phyloP scores from a whole-genome alignment of 2,329 filamentous ascomycete species.

The Colletotrichum tofieldiae region DNA sequence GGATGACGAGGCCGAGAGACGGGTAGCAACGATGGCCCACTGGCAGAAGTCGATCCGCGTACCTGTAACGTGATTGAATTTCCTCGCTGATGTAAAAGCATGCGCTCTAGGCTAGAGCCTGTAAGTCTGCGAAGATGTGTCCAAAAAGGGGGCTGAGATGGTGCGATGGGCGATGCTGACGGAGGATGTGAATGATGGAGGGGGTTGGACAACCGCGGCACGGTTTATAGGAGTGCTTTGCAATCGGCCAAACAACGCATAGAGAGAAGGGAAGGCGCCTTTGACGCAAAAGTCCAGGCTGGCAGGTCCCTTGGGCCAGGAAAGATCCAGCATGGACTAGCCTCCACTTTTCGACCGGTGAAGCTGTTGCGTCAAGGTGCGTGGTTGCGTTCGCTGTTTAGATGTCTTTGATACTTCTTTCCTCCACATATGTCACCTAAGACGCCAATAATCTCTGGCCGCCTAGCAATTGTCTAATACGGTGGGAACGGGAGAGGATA shows the following conservation, averaged over 20 bases:
- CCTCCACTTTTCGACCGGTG: background rate
- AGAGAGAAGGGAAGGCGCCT: background rate
- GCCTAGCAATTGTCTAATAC: background rate
- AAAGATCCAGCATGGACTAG: background rate
- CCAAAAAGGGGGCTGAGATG: conserved; percentile 32
- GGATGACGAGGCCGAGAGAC: background rate
- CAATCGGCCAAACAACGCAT: too few relatives aligned
- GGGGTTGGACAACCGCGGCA: background rate
- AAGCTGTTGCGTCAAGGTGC: background rate
- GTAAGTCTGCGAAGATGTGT: conserved; percentile 38
- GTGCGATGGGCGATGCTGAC: conserved; percentile 16
- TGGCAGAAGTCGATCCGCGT: background rate
- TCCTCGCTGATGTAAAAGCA: conserved; percentile 40
- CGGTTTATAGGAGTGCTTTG: background rate
- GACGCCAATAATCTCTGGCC: background rate
- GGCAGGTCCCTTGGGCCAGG: background rate
- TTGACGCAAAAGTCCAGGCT: background rate
- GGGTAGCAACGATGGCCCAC: background rate
- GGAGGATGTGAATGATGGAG: conserved; percentile 4
- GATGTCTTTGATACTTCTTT: background rate
- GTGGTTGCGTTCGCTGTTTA: background rate
- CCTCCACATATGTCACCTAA: background rate
- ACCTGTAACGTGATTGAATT: conserved; percentile 8
- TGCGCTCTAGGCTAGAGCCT: conserved; percentile 33
- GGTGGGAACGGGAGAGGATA: conserved; percentile 1